Percentiles rank a stretch among this genome's conserved stretches.
Evolutionary conservation across 345 rosid genomes (phyloP).

Genomic region (Hibiscus trionum): DNA sequence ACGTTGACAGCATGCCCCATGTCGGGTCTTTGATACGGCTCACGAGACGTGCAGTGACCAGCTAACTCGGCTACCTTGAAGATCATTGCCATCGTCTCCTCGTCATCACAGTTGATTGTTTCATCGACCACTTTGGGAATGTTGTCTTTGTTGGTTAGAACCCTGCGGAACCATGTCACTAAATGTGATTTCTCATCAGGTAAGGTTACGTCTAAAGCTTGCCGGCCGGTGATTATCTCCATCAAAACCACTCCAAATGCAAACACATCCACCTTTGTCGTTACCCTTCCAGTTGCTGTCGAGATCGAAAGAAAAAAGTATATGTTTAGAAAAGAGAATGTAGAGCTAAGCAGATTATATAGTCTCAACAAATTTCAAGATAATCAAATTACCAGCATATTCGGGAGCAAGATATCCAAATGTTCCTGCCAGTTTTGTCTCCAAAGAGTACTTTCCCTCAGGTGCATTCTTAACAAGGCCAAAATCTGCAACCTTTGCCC

Average conservation of each 20-base stretch:
- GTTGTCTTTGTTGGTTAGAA: constrained; percentile 56
- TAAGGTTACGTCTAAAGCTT: constrained; percentile 61
- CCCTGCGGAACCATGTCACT: constrained; percentile 79
- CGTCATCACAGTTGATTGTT: constrained; percentile 45
- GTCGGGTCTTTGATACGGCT: constrained; percentile 81
- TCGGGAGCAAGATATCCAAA: constrained; percentile 21
- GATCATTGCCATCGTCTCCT: constrained; percentile 57
- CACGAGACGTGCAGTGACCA: constrained; percentile 81
- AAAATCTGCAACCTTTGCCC: constrained; percentile 92
- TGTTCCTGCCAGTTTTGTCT: constrained; percentile 87
- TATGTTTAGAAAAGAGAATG: not conserved
- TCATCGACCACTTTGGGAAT: constrained; percentile 53
- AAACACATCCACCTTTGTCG: constrained; percentile 81
- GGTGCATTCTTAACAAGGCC: constrained; percentile 86
- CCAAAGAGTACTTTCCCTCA: constrained; percentile 76
- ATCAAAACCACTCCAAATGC: constrained; percentile 85
- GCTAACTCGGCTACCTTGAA: constrained; percentile 71
- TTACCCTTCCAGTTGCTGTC: constrained; percentile 89
- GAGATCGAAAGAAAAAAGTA: not conserved
- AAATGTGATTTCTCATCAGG: constrained; percentile 68
- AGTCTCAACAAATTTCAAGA: not conserved
- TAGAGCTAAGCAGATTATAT: not conserved
- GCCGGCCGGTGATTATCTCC: constrained; percentile 82
- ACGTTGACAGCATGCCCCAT: constrained; percentile 84
- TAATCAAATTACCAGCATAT: constrained; percentile 12